phyloP scores from a whole-genome alignment of 2,329 filamentous ascomycete species.

The Beauveria sp. region DNA sequence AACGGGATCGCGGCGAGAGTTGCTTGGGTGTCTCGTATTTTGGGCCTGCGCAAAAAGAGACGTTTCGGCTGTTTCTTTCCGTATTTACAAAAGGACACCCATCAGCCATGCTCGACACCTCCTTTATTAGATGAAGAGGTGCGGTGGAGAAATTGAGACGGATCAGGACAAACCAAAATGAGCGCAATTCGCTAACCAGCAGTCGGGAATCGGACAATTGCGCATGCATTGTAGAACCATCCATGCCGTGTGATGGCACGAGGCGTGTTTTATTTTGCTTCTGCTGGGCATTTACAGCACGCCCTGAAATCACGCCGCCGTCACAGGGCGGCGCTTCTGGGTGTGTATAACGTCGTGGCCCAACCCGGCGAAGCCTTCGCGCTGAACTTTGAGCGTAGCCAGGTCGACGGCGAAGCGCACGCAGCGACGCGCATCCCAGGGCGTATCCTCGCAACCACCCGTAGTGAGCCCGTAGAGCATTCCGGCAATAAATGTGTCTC shows the following conservation, averaged over 20 bases:
- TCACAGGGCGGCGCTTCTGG: background rate
- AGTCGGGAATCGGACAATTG: background rate
- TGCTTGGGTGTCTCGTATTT: background rate
- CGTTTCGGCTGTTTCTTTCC: background rate
- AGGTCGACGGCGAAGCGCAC: conserved; percentile 57
- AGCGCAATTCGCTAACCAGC: background rate
- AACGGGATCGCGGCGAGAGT: background rate
- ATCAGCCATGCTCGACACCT: too few relatives aligned
- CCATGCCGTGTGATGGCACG: background rate
- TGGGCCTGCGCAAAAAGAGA: background rate
- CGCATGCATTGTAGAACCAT: background rate
- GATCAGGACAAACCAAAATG: background rate
- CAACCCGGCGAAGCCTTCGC: conserved; percentile 56
- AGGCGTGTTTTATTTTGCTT: background rate
- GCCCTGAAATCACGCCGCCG: background rate
- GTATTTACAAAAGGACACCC: background rate
- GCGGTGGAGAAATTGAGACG: background rate
- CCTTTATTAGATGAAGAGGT: too few relatives aligned
- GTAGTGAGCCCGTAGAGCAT: conserved; percentile 53
- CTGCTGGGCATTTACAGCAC: background rate
- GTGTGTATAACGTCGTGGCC: conserved; percentile 21
- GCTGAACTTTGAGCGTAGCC: conserved; percentile 60
- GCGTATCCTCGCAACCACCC: conserved; percentile 20
- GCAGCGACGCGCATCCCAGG: conserved; percentile 41
- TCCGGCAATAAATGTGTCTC: conserved; percentile 69